phyloP scores from a whole-genome alignment of 495 filamentous ascomycete species.

The Amorphotheca resinae region DNA sequence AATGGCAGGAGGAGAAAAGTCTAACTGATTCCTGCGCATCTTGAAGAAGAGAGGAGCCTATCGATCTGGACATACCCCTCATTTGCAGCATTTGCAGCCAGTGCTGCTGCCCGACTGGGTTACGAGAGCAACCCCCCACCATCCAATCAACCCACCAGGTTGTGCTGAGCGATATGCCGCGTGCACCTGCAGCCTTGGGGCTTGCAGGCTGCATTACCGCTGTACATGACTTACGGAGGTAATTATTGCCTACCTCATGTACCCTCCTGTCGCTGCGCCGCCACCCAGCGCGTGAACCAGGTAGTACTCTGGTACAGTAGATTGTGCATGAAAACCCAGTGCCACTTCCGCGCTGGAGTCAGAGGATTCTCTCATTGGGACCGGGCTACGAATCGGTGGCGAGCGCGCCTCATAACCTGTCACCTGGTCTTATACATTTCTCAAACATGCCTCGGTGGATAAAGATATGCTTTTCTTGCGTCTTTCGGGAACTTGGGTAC shows the following conservation, averaged over 20 bases:
- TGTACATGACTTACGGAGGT: neutral
- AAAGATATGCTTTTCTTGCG: neutral
- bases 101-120: neutral
- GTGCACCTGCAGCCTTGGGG: conserved; percentile 7
- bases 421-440: too few species aligned
- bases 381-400: conserved; percentile 10
- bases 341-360: neutral
- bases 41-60: too few species aligned
- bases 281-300: conserved; percentile 4
- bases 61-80: too few species aligned
- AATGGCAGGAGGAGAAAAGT: too few species aligned
- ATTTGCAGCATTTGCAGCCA: neutral
- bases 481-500: neutral
- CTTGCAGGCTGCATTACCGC: neutral
- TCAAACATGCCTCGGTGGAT: neutral
- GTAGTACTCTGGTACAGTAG: neutral
- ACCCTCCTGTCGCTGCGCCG: conserved; percentile 12
- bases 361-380: neutral
- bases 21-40: too few species aligned
- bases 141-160: neutral
- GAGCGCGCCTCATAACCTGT: neutral
- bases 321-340: neutral
- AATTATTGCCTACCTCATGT: neutral
- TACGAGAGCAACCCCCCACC: neutral
- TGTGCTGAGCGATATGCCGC: neutral